These are phyloP conservation scores for Aspergillus sp. DNA, from an alignment of 2,329 filamentous ascomycete genomes.

Conservation along the genomic window DNA sequence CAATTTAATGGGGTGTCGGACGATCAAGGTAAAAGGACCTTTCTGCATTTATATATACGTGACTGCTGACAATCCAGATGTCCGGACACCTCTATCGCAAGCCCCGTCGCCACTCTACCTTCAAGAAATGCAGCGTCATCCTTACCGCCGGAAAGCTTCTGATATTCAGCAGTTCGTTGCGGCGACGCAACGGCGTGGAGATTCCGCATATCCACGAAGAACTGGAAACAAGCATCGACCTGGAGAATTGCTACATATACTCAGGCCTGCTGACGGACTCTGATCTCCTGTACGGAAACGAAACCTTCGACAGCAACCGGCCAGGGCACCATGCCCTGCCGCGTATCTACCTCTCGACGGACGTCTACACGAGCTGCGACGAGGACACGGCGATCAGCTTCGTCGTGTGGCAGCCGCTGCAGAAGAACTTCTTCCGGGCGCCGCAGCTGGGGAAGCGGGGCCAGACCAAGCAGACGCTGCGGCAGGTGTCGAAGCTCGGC, in stretches of 20 bases:
- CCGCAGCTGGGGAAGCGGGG: slow-evolving; percentile 31
- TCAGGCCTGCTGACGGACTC: slow-evolving; percentile 53
- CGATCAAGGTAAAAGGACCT: slow-evolving; percentile 39
- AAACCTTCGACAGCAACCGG: slow-evolving; percentile 54
- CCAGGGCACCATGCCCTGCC: slow-evolving; percentile 52
- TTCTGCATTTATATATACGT: neutral
- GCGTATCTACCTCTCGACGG: slow-evolving; percentile 47
- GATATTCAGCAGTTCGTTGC: slow-evolving; percentile 52
- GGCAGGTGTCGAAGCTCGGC: slow-evolving; percentile 52
- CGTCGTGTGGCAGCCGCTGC: slow-evolving; percentile 55
- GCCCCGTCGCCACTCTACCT: slow-evolving; percentile 52
- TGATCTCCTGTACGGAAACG: slow-evolving; percentile 55
- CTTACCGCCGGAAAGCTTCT: slow-evolving; percentile 52
- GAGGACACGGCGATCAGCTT: slow-evolving; percentile 59
- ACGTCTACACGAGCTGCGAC: slow-evolving; percentile 53
- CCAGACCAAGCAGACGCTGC: slow-evolving; percentile 40
- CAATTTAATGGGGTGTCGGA: slow-evolving; percentile 52
- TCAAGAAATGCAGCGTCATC: slow-evolving; percentile 52
- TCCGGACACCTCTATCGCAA: slow-evolving; percentile 56
- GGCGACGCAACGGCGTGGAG: slow-evolving; percentile 46
- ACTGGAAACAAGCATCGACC: slow-evolving; percentile 48
- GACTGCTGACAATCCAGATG: slow-evolving; percentile 30
- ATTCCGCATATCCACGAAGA: slow-evolving; percentile 54
- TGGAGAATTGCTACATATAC: slow-evolving; percentile 58
- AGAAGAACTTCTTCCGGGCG: slow-evolving; percentile 47